Conservation (phyloP, 2,329 filamentous ascomycete genomes). For the Penicillium sp. region DNA sequence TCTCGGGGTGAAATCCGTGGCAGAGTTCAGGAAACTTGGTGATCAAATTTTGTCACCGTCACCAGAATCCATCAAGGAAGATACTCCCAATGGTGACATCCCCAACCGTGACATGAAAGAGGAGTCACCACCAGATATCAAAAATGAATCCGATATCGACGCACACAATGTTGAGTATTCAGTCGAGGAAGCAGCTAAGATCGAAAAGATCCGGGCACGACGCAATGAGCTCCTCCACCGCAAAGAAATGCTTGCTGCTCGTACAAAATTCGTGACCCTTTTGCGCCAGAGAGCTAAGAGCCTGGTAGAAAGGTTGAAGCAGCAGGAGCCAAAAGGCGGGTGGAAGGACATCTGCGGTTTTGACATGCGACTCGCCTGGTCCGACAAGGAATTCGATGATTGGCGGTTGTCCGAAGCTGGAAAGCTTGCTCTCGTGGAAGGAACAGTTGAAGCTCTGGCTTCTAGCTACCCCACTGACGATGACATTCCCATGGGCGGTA, state of each 20-base stretch:
- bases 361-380: conserved; percentile 48
- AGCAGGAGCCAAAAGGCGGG: conserved; percentile 45
- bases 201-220: conserved; percentile 38
- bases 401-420: conserved; percentile 45
- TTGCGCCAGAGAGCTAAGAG: conserved; percentile 43
- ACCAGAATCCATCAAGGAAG: conserved; percentile 21
- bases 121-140: conserved; percentile 20
- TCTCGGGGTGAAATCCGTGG: conserved; percentile 37
- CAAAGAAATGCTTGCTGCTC: conserved; percentile 42
- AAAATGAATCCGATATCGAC: conserved; percentile 32
- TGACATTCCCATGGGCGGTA: conserved; percentile 37
- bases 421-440: conserved; percentile 40
- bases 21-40: conserved; percentile 44
- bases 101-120: conserved; percentile 14
- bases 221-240: conserved; percentile 37
- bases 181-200: conserved; percentile 36
- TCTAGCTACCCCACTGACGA: conserved; percentile 30
- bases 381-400: conserved; percentile 49
- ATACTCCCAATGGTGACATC: conserved; percentile 6
- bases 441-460: conserved; percentile 34
- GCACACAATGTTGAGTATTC: conserved; percentile 36
- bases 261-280: conserved; percentile 44
- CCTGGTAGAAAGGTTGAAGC: conserved; percentile 46
- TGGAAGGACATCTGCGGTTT: conserved; percentile 53
- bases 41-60: conserved; percentile 38